These are phyloP conservation scores for Pseudohalonectria lignicola DNA, from an alignment of 2,329 filamentous ascomycete genomes.

Conservation along the genomic window DNA sequence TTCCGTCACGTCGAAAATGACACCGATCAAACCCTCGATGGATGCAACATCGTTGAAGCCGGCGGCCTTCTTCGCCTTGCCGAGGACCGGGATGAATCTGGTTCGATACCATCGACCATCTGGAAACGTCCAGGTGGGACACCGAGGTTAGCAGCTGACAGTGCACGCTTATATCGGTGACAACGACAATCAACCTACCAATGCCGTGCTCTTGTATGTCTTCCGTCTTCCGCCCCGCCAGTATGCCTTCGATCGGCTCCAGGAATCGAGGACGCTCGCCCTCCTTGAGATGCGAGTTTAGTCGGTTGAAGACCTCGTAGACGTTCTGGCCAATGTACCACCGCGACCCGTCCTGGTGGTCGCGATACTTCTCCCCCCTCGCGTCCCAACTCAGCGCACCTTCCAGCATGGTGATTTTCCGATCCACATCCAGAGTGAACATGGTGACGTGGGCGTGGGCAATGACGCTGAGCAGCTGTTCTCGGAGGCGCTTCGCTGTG, in stretches of 20 bases:
- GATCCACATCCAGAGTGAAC: slow-evolving; percentile 56
- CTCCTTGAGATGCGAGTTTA: slow-evolving; percentile 29
- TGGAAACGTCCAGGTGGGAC: too few relatives aligned
- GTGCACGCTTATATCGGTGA: too few relatives aligned
- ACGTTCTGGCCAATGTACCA: slow-evolving; percentile 51
- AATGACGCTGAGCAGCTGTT: slow-evolving; percentile 63
- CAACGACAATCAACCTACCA: slow-evolving; percentile 24
- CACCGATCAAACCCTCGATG: slow-evolving; percentile 63
- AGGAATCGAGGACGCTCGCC: slow-evolving; percentile 38
- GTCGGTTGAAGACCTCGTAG: slow-evolving; percentile 49
- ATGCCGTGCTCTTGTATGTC: slow-evolving; percentile 54
- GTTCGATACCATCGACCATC: slow-evolving; percentile 60
- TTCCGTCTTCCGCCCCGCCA: slow-evolving; percentile 48
- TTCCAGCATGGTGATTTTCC: slow-evolving; percentile 57
- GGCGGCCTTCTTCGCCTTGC: slow-evolving; percentile 41
- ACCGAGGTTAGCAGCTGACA: too few relatives aligned
- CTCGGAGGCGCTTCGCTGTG: slow-evolving; percentile 52
- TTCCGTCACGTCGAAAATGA: slow-evolving; percentile 73
- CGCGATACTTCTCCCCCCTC: slow-evolving; percentile 14
- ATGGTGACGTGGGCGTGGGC: slow-evolving; percentile 66
- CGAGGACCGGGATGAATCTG: slow-evolving; percentile 55
- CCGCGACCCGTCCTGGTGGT: slow-evolving; percentile 26
- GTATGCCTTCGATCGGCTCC: slow-evolving; percentile 49
- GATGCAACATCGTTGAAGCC: slow-evolving; percentile 30
- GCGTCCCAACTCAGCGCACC: slow-evolving; percentile 48